Conservation (phyloP, 2,329 filamentous ascomycete genomes). For the Hypoxylon sp. region DNA sequence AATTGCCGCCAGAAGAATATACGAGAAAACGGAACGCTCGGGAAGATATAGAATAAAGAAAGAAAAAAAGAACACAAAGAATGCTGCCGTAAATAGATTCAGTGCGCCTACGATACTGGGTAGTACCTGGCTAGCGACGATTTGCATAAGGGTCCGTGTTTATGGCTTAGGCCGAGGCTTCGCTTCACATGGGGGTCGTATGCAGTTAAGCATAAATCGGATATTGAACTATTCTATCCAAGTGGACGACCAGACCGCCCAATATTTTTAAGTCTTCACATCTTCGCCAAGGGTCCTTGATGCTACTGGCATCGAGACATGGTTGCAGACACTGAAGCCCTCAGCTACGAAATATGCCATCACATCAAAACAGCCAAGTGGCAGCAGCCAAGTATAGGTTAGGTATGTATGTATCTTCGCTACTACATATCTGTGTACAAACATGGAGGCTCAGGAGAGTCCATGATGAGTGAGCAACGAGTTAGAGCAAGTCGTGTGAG, state of each 20-base stretch:
- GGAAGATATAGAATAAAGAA: not conserved
- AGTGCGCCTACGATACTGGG: too few relatives aligned
- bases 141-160: constrained; percentile 10
- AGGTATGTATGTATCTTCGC: constrained; percentile 47
- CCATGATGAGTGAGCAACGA: constrained; percentile 16
- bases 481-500: constrained; percentile 30
- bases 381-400: not conserved
- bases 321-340: not conserved
- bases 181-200: not conserved
- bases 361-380: not conserved
- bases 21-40: not conserved
- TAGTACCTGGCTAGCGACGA: too few relatives aligned
- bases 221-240: not conserved
- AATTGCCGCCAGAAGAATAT: not conserved
- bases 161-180: constrained; percentile 19
- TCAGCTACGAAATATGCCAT: not conserved
- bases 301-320: not conserved
- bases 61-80: too few relatives aligned
- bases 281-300: not conserved
- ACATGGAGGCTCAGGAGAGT: constrained; percentile 22
- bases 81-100: too few relatives aligned
- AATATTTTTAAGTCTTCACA: not conserved
- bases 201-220: not conserved
- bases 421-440: constrained; percentile 52
- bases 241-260: too few relatives aligned